These are phyloP conservation scores for Podospora fimiseda DNA, from an alignment of 495 filamentous ascomycete genomes.

Conservation along the genomic window DNA sequence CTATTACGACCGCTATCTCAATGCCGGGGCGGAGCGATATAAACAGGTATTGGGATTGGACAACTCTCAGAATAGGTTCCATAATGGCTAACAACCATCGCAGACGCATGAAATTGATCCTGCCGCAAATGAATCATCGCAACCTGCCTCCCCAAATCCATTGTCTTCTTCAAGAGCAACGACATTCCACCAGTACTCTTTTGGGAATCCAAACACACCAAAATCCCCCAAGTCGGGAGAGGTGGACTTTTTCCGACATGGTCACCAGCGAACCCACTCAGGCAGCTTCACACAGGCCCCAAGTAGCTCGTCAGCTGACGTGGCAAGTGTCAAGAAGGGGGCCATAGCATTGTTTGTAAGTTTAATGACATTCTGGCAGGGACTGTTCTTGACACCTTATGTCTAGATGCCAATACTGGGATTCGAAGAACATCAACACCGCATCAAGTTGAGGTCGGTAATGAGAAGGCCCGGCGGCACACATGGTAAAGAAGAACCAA, in stretches of 20 bases:
- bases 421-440: slow-evolving; percentile 4
- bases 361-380: too few species aligned
- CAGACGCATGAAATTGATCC: neutral
- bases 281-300: neutral
- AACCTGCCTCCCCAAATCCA: neutral
- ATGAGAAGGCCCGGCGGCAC: neutral
- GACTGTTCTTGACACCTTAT: too few species aligned
- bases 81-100: neutral
- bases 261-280: neutral
- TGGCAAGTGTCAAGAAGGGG: neutral
- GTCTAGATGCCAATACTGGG: slow-evolving; percentile 3
- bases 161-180: neutral
- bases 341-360: slow-evolving; percentile 5
- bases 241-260: too few species aligned
- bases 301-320: neutral
- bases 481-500: neutral
- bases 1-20: neutral
- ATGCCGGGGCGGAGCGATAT: neutral
- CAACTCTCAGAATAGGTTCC: neutral
- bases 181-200: neutral
- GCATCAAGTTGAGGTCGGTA: neutral
- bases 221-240: neutral
- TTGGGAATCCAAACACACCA: neutral
- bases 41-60: slow-evolving; percentile 1
- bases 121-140: neutral